These are phyloP conservation scores for Ceratocystis destructans DNA, from an alignment of 2,329 filamentous ascomycete species.

Conservation along the genomic window DNA sequence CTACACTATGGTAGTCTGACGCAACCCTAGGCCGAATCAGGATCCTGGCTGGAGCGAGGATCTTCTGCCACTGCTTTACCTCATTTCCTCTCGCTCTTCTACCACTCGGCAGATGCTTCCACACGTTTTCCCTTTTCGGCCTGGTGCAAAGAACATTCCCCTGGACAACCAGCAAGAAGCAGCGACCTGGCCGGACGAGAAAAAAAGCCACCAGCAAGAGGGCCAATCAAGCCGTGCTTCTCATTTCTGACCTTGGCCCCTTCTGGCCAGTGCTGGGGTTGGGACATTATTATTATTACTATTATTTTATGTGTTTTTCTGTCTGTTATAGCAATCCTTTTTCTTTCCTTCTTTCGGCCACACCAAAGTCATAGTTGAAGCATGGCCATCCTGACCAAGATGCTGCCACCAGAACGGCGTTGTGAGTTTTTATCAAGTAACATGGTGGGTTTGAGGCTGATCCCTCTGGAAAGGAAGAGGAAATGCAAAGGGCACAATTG, in stretches of 20 bases:
- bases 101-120: neutral
- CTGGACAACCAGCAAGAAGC: neutral
- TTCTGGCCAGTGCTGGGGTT: neutral
- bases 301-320: neutral
- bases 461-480: neutral
- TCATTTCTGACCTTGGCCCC: neutral
- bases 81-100: neutral
- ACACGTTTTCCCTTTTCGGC: neutral
- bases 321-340: neutral
- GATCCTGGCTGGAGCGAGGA: neutral
- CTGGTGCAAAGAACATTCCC: neutral
- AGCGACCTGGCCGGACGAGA: neutral
- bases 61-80: neutral
- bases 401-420: neutral
- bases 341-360: neutral
- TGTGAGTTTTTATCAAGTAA: constrained; percentile 5
- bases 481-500: neutral
- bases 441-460: neutral
- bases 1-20: neutral
- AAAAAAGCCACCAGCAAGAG: neutral
- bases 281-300: neutral
- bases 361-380: neutral
- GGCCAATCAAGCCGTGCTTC: neutral
- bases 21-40: neutral
- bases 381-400: neutral